Evolutionary conservation across 2,329 filamentous ascomycete genomes (phyloP).

Genomic region (Basipetospora chlamydospora): DNA sequence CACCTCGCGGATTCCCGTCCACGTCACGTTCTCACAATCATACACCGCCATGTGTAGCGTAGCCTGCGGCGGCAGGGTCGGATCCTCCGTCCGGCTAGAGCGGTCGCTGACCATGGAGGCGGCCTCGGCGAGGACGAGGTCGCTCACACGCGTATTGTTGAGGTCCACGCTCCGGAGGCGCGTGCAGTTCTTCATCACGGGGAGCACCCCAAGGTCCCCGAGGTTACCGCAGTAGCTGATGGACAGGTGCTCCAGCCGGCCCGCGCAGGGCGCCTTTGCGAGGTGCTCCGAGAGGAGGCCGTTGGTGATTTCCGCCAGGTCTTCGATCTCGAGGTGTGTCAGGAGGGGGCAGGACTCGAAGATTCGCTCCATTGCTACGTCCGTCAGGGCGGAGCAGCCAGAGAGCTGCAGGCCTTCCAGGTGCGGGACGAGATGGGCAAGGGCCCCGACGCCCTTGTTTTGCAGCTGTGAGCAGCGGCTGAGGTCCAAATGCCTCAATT

Average conservation of each 20-base stretch:
- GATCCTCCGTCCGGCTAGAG: constrained; percentile 26
- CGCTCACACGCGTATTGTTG: constrained; percentile 86
- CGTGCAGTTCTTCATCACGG: constrained; percentile 62
- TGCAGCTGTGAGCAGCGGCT: constrained; percentile 66
- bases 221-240: constrained; percentile 82
- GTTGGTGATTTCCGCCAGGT: constrained; percentile 67
- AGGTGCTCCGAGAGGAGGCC: constrained; percentile 55
- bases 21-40: constrained; percentile 84
- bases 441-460: constrained; percentile 50
- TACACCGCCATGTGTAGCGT: constrained; percentile 71
- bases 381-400: constrained; percentile 59
- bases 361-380: constrained; percentile 56
- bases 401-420: constrained; percentile 75
- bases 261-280: constrained; percentile 60
- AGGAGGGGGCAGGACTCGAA: constrained; percentile 62
- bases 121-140: constrained; percentile 73
- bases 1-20: constrained; percentile 80
- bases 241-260: constrained; percentile 62
- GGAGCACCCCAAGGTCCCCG: constrained; percentile 71
- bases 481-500: constrained; percentile 71
- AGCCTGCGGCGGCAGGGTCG: constrained; percentile 30
- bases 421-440: constrained; percentile 62
- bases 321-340: constrained; percentile 81
- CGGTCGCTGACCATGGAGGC: constrained; percentile 63
- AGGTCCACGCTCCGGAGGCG: constrained; percentile 61